Percentiles rank a stretch among this genome's conserved stretches.
phyloP scores from a whole-genome alignment of 2,329 filamentous ascomycete species.

The Ophioceras dolichostomum region DNA sequence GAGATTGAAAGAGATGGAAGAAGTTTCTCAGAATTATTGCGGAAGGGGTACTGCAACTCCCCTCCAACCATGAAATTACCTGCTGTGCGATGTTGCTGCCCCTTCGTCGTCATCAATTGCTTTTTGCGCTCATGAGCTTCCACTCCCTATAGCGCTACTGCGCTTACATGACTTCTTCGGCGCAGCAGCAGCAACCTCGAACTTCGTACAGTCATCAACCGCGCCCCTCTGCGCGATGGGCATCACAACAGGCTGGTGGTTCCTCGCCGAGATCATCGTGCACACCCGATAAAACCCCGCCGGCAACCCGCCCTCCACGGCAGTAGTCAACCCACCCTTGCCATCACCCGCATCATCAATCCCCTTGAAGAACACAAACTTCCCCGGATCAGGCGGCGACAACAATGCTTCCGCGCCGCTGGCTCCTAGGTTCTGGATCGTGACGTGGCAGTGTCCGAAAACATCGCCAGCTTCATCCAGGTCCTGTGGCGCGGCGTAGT shows the following conservation, averaged over 20 bases:
- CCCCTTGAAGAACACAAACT: conserved; percentile 45
- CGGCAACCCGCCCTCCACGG: conserved; percentile 31
- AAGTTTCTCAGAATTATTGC: too few species aligned
- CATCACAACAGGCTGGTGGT: conserved; percentile 47
- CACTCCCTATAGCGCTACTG: too few species aligned
- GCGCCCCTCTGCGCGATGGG: conserved; percentile 40
- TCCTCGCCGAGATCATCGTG: conserved; percentile 34
- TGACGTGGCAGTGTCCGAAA: conserved; percentile 36
- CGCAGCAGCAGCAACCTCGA: conserved; percentile 25
- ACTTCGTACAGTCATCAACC: conserved; percentile 39
- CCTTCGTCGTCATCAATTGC: too few species aligned
- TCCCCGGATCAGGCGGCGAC: conserved; percentile 21
- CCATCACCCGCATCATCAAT: conserved; percentile 38
- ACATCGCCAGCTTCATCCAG: conserved; percentile 25
- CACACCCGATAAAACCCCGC: conserved; percentile 36
- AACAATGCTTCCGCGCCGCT: conserved; percentile 19
- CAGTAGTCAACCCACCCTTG: conserved; percentile 28
- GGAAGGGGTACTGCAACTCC: too few species aligned
- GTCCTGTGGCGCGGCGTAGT: conserved; percentile 41
- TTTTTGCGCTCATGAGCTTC: too few species aligned
- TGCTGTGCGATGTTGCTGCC: too few species aligned
- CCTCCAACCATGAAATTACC: too few species aligned
- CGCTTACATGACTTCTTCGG: too few species aligned
- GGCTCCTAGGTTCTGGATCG: conserved; percentile 31
- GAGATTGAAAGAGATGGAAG: too few species aligned